Evolutionary conservation across 148 eudicot genomes (phyloP), one percentile per base, ranked within the genome.

Genomic region (Nepenthes gracilis): DNA sequence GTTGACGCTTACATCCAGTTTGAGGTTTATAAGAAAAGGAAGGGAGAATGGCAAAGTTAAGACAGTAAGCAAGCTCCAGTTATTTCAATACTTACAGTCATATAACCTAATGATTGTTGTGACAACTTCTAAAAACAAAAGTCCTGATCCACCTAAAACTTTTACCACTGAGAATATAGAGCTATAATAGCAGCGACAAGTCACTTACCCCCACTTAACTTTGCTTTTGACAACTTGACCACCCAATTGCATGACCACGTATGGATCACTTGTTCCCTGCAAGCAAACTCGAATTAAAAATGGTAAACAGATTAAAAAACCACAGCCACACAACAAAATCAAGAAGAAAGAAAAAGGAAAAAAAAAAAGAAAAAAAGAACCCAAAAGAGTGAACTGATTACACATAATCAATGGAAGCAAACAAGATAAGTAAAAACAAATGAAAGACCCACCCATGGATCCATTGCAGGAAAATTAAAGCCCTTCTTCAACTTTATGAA

Each of bases 251-350:
- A 93, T 67, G 60, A 93, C 78, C 54, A 88, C 88, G 75, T 93
- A 93, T 33, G 98, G 98, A 80, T 93, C 96, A 68, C 98, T 93
- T 48, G 96, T 93, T 71, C 98, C 98, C 98, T 92, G 80, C 60
- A 77, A 73, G 59, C 43, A 65, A 52, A 72, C 12, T 55, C 43
- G 38, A 58, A 23, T 47, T 45, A 32, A 32, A 5, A 53, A 9
- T 43, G 35, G 12, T 9, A 2, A 33, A 60, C 9, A 36, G 7
- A 59, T 3, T 9, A 12, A 9, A 15, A 60, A 2, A 2, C 43
- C 60, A 34, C 33, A 57, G 6, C 13, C 6, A 11, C 43, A 57
- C 14, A 57, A n/a, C 43, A 35, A 9, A 57, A 5, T 9, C n/a
- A 36, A 9, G n/a, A 60, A 3, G 9, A 12, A 33, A 57, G 35